Conservation (phyloP, 2,329 filamentous ascomycete genomes). For the Pyrenophora graminea region DNA sequence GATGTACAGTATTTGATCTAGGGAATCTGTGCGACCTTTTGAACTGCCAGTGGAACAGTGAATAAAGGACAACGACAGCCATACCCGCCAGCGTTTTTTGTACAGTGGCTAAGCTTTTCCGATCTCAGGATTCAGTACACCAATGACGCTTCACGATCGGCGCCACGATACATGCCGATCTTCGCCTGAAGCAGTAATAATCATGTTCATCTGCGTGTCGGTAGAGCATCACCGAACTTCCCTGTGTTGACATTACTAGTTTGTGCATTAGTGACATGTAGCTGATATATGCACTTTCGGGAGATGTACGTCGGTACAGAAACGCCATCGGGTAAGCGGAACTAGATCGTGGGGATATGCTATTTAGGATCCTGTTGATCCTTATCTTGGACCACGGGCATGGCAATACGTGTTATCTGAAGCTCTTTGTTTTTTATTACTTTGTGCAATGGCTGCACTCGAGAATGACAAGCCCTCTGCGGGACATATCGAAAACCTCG, state of each 20-base stretch:
- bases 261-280: neutral
- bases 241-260: neutral
- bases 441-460: constrained; percentile 4
- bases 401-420: neutral
- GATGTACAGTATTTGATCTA: too few species aligned
- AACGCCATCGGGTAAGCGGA: neutral
- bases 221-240: neutral
- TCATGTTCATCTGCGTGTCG: constrained; percentile 3
- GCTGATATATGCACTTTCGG: constrained; percentile 3
- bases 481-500: constrained; percentile 26
- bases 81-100: neutral
- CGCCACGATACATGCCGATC: constrained; percentile 10
- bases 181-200: constrained; percentile 11
- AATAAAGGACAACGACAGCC: constrained; percentile 11
- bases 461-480: constrained; percentile 19
- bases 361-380: constrained; percentile 8
- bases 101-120: constrained; percentile 29
- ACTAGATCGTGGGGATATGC: neutral
- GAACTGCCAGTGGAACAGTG: neutral
- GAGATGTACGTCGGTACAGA: constrained; percentile 1
- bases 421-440: neutral
- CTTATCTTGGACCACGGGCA: neutral
- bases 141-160: constrained; percentile 12
- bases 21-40: too few species aligned
- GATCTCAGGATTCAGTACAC: constrained; percentile 5